These are phyloP conservation scores for Globisporangium cystogenes DNA, from an alignment of 352 stramenopile genomes.

Conservation along the genomic window DNA sequence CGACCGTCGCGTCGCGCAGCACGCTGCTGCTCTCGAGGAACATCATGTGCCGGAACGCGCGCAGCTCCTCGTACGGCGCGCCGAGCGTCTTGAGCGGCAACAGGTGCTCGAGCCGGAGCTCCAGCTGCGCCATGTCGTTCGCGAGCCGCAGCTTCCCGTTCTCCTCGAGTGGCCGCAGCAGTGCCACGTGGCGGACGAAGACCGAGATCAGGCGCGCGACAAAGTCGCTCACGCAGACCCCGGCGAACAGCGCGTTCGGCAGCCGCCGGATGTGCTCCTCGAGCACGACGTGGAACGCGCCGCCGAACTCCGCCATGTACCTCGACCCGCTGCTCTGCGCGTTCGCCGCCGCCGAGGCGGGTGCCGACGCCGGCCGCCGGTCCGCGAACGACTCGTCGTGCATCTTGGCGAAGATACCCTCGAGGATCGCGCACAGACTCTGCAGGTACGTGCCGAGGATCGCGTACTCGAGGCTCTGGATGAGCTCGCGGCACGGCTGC, in stretches of 20 bases:
- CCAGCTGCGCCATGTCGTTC: conserved; percentile 83
- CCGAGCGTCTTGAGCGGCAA: conserved; percentile 55
- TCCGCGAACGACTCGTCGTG: conserved; percentile 76
- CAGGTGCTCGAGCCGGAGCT: conserved; percentile 59
- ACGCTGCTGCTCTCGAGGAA: conserved; percentile 66
- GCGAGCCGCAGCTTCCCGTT: conserved; percentile 72
- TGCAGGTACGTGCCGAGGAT: conserved; percentile 74
- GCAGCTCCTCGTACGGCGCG: conserved; percentile 64
- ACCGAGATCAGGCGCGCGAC: conserved; percentile 63
- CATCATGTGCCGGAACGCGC: conserved; percentile 78
- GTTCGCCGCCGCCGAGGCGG: not conserved
- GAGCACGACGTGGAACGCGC: conserved; percentile 53
- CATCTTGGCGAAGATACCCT: conserved; percentile 74
- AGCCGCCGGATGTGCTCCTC: conserved; percentile 74
- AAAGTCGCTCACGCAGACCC: conserved; percentile 56
- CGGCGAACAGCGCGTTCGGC: conserved; percentile 42
- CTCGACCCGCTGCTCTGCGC: conserved; percentile 33
- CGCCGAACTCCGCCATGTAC: conserved; percentile 78
- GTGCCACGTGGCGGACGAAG: conserved; percentile 70
- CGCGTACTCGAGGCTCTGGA: conserved; percentile 48
- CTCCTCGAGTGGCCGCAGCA: conserved; percentile 70
- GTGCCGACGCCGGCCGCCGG: not conserved
- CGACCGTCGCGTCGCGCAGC: conserved; percentile 60
- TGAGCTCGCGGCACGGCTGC: conserved; percentile 36
- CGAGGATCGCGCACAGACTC: conserved; percentile 43